These are phyloP conservation scores for Dioszegia hungarica DNA, from an alignment of 768 basidiomycete genomes.

Conservation along the genomic window DNA sequence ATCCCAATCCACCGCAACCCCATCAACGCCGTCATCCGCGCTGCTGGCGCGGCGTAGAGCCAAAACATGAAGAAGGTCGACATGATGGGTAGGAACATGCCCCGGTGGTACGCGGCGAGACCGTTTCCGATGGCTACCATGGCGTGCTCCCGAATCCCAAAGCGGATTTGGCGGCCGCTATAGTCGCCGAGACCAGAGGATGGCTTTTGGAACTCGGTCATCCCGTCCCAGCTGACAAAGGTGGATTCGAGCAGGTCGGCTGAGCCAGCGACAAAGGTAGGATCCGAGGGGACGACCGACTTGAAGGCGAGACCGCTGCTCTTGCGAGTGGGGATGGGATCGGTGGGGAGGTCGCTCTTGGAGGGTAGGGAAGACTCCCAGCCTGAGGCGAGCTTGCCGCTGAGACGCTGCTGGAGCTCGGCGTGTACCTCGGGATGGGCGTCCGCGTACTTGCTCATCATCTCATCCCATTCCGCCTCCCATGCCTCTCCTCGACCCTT, in stretches of 20 bases:
- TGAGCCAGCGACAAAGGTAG: conserved; percentile 37
- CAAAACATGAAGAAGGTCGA: conserved; percentile 50
- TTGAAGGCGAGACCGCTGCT: conserved; percentile 39
- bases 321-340: conserved; percentile 37
- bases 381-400: conserved; percentile 32
- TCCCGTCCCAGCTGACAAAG: conserved; percentile 42
- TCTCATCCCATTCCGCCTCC: conserved; percentile 37
- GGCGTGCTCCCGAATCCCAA: conserved; percentile 45
- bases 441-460: conserved; percentile 27
- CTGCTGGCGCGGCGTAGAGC: conserved; percentile 46
- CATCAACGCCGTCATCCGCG: conserved; percentile 43
- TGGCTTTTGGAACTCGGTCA: conserved; percentile 45
- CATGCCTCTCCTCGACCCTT: conserved; percentile 25
- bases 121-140: conserved; percentile 46
- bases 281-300: conserved; percentile 33
- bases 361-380: conserved; percentile 33
- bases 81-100: conserved; percentile 45
- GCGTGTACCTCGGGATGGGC: conserved; percentile 26
- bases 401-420: conserved; percentile 29
- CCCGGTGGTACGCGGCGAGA: conserved; percentile 45
- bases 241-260: conserved; percentile 46
- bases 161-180: conserved; percentile 42
- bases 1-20: conserved; percentile 46
- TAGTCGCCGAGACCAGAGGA: conserved; percentile 42
- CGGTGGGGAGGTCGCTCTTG: conserved; percentile 28